These are phyloP conservation scores for Hyaloscypha finlandica DNA, from an alignment of 495 filamentous ascomycete genomes.

Conservation along the genomic window DNA sequence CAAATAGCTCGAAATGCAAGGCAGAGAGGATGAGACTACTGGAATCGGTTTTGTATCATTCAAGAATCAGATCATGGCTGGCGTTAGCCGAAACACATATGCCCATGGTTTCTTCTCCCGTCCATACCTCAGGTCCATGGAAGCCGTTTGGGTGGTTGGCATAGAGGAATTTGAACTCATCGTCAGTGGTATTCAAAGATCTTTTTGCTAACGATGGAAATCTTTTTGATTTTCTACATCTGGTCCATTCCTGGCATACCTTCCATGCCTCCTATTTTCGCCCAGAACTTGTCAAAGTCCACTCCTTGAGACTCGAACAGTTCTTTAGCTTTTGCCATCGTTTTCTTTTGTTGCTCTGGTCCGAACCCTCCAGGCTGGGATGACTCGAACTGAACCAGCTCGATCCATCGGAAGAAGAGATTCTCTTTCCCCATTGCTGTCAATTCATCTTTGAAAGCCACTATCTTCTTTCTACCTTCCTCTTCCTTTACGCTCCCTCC, in stretches of 20 bases:
- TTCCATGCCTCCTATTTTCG: slow-evolving; percentile 67
- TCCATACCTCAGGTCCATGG: no score
- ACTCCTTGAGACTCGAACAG: slow-evolving; percentile 71
- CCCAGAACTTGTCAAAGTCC: slow-evolving; percentile 77
- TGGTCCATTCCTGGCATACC: slow-evolving; percentile 51
- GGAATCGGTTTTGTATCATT: no score
- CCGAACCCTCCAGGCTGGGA: slow-evolving; percentile 72
- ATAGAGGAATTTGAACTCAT: no score
- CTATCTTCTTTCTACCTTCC: slow-evolving; percentile 59
- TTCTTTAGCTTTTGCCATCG: slow-evolving; percentile 64
- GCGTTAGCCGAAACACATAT: no score
- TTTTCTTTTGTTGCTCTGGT: slow-evolving; percentile 62
- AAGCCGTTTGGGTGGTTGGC: no score
- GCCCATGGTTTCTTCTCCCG: no score
- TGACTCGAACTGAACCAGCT: slow-evolving; percentile 81
- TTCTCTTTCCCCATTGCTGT: slow-evolving; percentile 74
- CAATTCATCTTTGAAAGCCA: slow-evolving; percentile 71
- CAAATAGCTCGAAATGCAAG: no score
- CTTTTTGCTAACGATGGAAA: neutral
- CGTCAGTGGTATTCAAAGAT: no score
- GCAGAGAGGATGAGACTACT: no score
- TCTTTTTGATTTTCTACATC: slow-evolving; percentile 12
- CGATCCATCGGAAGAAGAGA: slow-evolving; percentile 83
- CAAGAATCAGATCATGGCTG: no score
- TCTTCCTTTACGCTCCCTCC: slow-evolving; percentile 57